Percentiles rank a stretch among this genome's conserved stretches.
Evolutionary conservation across 768 basidiomycete genomes (phyloP).

Genomic region (Boletellus sp.): DNA sequence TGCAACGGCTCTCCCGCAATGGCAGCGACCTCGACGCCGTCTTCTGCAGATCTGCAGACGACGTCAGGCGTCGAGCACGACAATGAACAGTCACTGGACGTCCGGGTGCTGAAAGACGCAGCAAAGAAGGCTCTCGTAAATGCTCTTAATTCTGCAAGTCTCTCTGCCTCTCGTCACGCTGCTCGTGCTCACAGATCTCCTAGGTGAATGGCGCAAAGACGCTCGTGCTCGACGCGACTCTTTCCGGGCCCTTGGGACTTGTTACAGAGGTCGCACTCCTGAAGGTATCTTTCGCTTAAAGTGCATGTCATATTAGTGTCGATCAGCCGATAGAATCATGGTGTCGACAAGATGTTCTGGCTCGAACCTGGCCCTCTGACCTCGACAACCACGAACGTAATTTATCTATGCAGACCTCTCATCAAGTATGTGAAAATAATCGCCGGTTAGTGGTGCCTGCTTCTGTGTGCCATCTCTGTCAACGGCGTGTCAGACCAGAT

Average conservation of each 20-base stretch:
- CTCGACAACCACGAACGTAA: conserved; percentile 80
- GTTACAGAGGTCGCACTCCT: conserved; percentile 92
- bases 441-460: conserved; percentile 57
- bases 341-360: conserved; percentile 99
- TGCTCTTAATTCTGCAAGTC: conserved; percentile 72
- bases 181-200: conserved; percentile 7
- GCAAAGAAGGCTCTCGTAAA: conserved; percentile 80
- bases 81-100: conserved; percentile 46
- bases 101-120: conserved; percentile 69
- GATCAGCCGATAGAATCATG: conserved; percentile 74
- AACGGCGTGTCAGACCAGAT: conserved; percentile 71
- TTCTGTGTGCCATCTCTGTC: conserved; percentile 17
- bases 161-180: neutral
- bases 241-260: conserved; percentile 90
- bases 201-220: conserved; percentile 95
- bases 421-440: conserved; percentile 86
- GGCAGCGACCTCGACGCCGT: conserved; percentile 27
- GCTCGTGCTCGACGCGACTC: conserved; percentile 82
- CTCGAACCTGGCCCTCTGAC: conserved; percentile 84
- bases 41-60: conserved; percentile 36
- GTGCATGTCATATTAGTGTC: neutral
- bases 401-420: conserved; percentile 88
- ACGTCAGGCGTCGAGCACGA: conserved; percentile 32
- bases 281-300: conserved; percentile 54
- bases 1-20: conserved; percentile 11